Base-by-base conservation (phyloP, 2,329 filamentous ascomycete genomes). In the Microcyclosporella mali region DNA sequence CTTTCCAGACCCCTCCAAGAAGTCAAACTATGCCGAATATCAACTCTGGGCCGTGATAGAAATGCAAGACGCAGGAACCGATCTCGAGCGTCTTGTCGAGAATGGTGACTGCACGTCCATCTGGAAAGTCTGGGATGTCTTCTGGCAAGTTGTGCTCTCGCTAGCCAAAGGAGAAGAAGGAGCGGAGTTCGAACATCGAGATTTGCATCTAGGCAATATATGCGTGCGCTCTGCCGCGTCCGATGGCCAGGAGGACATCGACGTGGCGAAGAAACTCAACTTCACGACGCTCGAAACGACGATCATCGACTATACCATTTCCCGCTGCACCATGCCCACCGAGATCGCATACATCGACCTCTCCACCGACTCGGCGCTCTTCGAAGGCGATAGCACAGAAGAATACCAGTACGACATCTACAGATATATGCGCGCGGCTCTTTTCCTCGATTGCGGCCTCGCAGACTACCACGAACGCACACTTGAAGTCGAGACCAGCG, bases 241-340 rank as follows among this genome's bases (percentile, higher is more conserved):
- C 11, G 18, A 25, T 16, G 14, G 41, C 9, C 21, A 33, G 7
- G 21, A 31, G n/a, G 17, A 34, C 1, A 48, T 55, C 64, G 56
- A 60, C 29, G 19, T 51, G 28, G 50, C 47, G 14, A 56, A 58
- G 16, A 72, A 68, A 32, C 58, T 81, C 17, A 70, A 71, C 2
- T 69, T 77, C 43, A 77, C 75, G 11, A 67, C 68, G 1, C 62
- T 82, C 3, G 75, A 80, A 51, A 78, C 78, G 1, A 82, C 80
- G 0, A 71, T 84, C 17, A 84, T 84, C 51, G 80, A 84, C 59
- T 84, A 83, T 60, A 82, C 80, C 1, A 70, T 83, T 28, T 82
- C 79, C 1, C 74, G 80, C n/a, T 78, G 77, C 2, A 69, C 72
- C 17, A 64, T 81, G 48, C 33, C 37, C n/a, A 16, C n/a, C 46